Evolutionary conservation across 352 stramenopile species (phyloP).

Genomic region (Thraustochytrium sp.): DNA sequence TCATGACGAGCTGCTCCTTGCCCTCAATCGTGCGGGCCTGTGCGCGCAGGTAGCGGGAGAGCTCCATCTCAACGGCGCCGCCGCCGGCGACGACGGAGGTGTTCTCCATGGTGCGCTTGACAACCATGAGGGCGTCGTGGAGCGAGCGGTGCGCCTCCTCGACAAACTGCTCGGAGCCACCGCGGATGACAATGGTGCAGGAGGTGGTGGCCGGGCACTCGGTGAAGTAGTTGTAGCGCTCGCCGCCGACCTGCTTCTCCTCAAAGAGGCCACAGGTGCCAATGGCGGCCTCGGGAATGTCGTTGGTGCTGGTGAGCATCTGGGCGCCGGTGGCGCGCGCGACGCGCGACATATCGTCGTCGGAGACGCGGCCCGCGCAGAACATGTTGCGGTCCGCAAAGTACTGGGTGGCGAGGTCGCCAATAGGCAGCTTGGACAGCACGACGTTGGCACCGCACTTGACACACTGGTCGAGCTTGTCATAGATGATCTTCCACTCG

Average conservation of each 20-base stretch:
- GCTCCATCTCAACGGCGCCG: conserved; percentile 78
- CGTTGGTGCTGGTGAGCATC: conserved; percentile 85
- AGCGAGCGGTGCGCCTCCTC: conserved; percentile 94
- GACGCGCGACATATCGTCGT: conserved; percentile 94
- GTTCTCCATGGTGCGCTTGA: conserved; percentile 86
- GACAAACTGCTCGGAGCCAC: conserved; percentile 96
- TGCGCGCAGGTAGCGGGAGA: conserved; percentile 55
- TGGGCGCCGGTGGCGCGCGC: conserved; percentile 86
- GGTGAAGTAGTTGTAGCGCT: conserved; percentile 98
- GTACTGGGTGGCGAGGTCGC: conserved; percentile 97
- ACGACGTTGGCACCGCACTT: conserved; percentile 92
- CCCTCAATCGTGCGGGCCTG: conserved; percentile 90
- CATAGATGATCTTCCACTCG: conserved; percentile 99
- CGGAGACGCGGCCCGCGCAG: conserved; percentile 89
- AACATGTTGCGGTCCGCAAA: conserved; percentile 96
- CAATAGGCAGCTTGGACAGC: conserved; percentile 88
- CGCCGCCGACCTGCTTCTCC: conserved; percentile 91
- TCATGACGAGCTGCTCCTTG: conserved; percentile 93
- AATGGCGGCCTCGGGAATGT: conserved; percentile 80
- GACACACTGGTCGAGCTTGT: conserved; percentile 86
- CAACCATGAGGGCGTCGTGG: conserved; percentile 97
- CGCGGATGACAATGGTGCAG: conserved; percentile 92
- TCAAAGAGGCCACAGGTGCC: conserved; percentile 92
- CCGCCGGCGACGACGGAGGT: conserved; percentile 72
- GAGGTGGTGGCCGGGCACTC: conserved; percentile 88